Conservation (phyloP, 2,329 filamentous ascomycete genomes). For the Colletotrichum lentis region DNA sequence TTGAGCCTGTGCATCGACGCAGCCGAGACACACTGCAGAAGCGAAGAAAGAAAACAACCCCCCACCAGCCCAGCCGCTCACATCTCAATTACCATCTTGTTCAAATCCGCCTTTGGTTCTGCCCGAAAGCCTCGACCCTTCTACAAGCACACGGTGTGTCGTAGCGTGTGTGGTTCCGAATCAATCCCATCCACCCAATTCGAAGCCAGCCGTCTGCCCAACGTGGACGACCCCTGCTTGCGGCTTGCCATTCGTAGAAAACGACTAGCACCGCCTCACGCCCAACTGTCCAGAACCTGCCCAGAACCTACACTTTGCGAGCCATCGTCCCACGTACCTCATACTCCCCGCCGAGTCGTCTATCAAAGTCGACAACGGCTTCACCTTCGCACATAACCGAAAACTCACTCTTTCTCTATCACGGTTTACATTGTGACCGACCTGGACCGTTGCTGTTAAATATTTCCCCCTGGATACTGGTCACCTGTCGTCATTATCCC, state of each 20-base stretch:
- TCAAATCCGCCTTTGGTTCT: constrained; percentile 32
- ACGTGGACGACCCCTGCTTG: constrained; percentile 32
- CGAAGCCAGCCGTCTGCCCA: constrained; percentile 6
- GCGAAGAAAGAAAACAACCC: background rate
- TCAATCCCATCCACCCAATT: constrained; percentile 21
- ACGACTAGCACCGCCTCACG: constrained; percentile 31
- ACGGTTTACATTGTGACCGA: constrained; percentile 16
- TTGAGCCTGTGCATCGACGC: background rate
- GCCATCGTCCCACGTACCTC: no score
- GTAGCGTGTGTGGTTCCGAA: constrained; percentile 22
- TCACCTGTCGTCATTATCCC: constrained; percentile 18
- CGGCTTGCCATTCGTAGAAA: constrained; percentile 36
- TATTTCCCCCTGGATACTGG: constrained; percentile 3
- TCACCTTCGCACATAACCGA: constrained; percentile 27
- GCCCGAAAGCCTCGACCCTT: constrained; percentile 35
- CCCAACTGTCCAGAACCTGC: constrained; percentile 25
- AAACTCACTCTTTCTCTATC: constrained; percentile 8
- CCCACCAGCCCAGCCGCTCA: background rate
- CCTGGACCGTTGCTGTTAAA: constrained; percentile 6
- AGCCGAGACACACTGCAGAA: background rate
- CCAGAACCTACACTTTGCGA: constrained; percentile 7
- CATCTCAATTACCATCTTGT: constrained; percentile 27
- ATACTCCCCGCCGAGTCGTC: background rate
- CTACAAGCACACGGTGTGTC: constrained; percentile 19
- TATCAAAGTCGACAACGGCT: constrained; percentile 14